phyloP scores from a whole-genome alignment of 176 grass and related monocot species.

The Oryza glaberrima region DNA sequence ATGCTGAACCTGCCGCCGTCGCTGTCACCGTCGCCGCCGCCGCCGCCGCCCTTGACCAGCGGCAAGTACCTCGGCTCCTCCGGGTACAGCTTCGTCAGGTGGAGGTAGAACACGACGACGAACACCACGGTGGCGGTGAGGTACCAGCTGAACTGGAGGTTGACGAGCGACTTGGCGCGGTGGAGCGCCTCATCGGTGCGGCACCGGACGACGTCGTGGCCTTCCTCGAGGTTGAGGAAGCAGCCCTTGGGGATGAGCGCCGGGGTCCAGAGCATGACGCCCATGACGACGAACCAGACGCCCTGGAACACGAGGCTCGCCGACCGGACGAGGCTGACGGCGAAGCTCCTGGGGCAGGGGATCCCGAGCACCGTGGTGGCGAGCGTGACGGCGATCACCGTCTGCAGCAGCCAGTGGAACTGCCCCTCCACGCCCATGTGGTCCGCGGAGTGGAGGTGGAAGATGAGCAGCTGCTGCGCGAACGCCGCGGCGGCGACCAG shows the following conservation, averaged over 20 bases:
- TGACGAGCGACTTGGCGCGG: slow-evolving; percentile 85
- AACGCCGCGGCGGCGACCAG: slow-evolving; percentile 61
- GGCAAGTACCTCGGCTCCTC: slow-evolving; percentile 83
- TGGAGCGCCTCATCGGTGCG: slow-evolving; percentile 62
- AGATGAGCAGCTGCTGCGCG: slow-evolving; percentile 81
- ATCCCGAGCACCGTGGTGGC: slow-evolving; percentile 65
- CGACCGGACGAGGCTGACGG: slow-evolving; percentile 68
- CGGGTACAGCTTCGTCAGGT: slow-evolving; percentile 48
- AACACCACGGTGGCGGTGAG: slow-evolving; percentile 61
- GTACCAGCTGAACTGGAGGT: slow-evolving; percentile 96
- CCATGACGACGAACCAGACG: slow-evolving; percentile 84
- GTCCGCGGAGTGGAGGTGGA: slow-evolving; percentile 84
- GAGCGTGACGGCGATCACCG: slow-evolving; percentile 71
- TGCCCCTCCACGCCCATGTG: slow-evolving; percentile 92
- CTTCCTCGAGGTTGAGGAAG: slow-evolving; percentile 83
- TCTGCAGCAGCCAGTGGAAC: slow-evolving; percentile 84
- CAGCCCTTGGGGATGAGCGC: slow-evolving; percentile 70
- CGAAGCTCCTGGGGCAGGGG: slow-evolving; percentile 57
- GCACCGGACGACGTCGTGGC: slow-evolving; percentile 75
- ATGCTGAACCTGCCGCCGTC: slow-evolving; percentile 37
- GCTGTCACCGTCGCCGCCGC: not conserved
- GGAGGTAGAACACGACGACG: slow-evolving; percentile 63
- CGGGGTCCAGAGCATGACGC: slow-evolving; percentile 91
- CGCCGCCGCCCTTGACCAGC: slow-evolving; percentile 46
- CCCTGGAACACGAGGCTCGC: slow-evolving; percentile 84